Base-by-base conservation (phyloP, 2,329 filamentous ascomycete genomes). In the Fusarium sp. region DNA sequence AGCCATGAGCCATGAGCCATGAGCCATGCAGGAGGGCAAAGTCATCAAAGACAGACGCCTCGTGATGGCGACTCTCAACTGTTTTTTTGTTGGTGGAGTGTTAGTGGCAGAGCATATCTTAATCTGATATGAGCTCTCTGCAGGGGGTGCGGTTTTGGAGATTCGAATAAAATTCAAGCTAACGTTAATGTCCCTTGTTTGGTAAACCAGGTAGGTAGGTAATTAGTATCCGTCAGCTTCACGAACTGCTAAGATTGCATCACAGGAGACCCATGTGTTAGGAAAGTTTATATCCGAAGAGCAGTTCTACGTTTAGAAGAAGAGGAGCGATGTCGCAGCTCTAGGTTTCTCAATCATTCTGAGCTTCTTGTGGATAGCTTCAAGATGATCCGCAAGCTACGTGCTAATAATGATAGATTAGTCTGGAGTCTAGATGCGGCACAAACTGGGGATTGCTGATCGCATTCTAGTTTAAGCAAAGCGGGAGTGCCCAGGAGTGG, bases 1-100 rank as follows among this genome's bases (percentile, higher is more conserved):
- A 42, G 14, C 14, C 34, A 19, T 11, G n/a, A n/a, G n/a, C n/a
- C n/a, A n/a, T n/a, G n/a, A n/a, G n/a, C n/a, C n/a, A n/a, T 42
- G 20, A 42, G 14, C 14, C 34, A 19, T 11, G n/a, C 8, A 14
- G 28, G 52, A 36, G 20, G 42, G 47, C 32, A 44, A 38, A 20
- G 23, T 46, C 23, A 52, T 51, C 54, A 69, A 69, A 69, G 48
- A 68, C 56, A 68, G 34, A 67, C 65, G 65, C 65, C 65, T 58
- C 65, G 24, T 42, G 11, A 23, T 45, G 24, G 23, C 38, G 30
- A 47, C 30, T 42, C 38, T 40, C 55, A 66, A 46, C 55, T 50
- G 55, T 67, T 36, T 38, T 38, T 34, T 34, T 34, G 26, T 40
- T 50, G 36, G 65, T 54, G 52, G 60, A 62, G 44, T 26, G 23